These are phyloP conservation scores for Saccharomycodes ludwigii DNA, from an alignment of 805 yeast species.

Conservation along the genomic window DNA sequence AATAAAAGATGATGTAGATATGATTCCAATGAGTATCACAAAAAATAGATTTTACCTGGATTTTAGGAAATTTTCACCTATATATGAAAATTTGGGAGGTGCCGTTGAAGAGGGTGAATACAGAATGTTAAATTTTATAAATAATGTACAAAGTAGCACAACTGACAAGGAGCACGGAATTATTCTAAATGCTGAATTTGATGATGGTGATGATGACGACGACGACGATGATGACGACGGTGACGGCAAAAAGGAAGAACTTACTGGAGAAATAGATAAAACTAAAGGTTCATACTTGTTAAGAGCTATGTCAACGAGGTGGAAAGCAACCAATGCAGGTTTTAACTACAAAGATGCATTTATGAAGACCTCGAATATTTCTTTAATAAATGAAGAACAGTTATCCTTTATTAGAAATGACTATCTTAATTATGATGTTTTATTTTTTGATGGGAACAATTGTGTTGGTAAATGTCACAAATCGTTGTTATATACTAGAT, in stretches of 20 bases:
- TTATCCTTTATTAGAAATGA: background rate
- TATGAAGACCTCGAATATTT: background rate
- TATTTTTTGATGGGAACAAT: constrained; percentile 9
- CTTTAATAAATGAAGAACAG: background rate
- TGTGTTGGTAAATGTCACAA: constrained; percentile 15
- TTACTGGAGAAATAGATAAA: constrained; percentile 1
- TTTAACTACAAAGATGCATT: constrained; percentile 8
- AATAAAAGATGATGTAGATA: constrained; percentile 47
- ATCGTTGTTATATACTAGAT: constrained; percentile 11
- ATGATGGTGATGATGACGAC: background rate
- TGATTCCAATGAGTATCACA: constrained; percentile 41
- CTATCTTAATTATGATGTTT: constrained; percentile 9
- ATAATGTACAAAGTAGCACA: constrained; percentile 1
- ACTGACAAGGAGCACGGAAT: background rate
- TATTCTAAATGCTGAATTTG: background rate
- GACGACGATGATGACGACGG: background rate
- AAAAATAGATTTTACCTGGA: constrained; percentile 38
- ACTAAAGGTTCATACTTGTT: background rate
- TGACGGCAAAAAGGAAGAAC: constrained; percentile 1
- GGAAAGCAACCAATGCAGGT: background rate
- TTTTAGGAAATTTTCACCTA: constrained; percentile 41
- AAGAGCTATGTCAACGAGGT: too few species aligned
- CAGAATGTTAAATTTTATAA: constrained; percentile 11
- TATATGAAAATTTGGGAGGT: constrained; percentile 11
- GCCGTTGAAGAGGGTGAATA: constrained; percentile 5